These are phyloP conservation scores for Lumnitzera racemosa DNA, from an alignment of 345 rosid species.

Conservation along the genomic window DNA sequence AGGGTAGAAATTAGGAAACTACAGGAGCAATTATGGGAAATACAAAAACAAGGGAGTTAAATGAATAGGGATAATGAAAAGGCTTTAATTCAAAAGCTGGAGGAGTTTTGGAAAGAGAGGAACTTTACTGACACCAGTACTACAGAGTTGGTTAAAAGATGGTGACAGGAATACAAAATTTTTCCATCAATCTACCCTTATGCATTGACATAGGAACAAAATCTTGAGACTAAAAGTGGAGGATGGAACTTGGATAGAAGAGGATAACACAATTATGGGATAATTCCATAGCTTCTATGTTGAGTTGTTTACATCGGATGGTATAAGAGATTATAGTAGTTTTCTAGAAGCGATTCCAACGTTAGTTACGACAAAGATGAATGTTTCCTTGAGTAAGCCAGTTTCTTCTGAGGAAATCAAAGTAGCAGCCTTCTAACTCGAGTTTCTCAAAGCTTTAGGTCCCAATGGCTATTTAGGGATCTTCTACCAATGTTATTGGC, in stretches of 20 bases:
- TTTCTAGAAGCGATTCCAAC: no score
- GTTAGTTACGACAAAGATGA: background rate
- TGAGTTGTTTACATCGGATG: background rate
- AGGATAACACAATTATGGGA: no score
- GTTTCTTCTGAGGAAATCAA: background rate
- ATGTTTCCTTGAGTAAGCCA: background rate
- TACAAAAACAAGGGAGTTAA: no score
- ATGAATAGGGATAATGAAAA: no score
- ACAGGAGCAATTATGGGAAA: no score
- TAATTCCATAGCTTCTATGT: no score
- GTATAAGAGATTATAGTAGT: no score
- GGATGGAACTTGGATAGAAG: background rate
- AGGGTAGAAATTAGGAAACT: no score
- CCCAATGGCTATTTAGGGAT: background rate
- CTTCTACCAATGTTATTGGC: background rate
- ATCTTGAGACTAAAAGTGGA: background rate
- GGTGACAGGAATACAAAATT: background rate
- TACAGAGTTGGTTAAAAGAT: background rate
- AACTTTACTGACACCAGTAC: background rate
- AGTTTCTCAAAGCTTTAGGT: background rate
- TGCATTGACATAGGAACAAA: background rate
- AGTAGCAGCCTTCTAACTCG: fast-evolving
- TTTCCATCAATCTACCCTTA: background rate
- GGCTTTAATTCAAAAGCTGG: no score
- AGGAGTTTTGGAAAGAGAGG: background rate